phyloP scores from a whole-genome alignment of 176 grass and related monocot genomes.

The Hordeum marinum region DNA sequence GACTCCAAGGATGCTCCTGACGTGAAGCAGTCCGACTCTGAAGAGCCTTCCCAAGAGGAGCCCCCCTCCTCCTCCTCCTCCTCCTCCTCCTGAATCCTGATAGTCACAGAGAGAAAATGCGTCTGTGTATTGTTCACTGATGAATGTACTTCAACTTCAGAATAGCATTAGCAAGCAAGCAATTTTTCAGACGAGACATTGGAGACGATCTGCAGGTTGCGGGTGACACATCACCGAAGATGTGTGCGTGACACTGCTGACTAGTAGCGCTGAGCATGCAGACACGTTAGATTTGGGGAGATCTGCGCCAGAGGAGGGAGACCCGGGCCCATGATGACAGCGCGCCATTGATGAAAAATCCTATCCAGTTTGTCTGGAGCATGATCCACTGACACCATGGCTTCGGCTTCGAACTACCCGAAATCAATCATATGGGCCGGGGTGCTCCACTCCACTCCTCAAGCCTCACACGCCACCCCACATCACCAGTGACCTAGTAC shows the following conservation, averaged over 20 bases:
- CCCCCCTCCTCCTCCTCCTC: background rate
- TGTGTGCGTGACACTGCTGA: slow-evolving; percentile 1
- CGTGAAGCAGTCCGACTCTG: slow-evolving; percentile 16
- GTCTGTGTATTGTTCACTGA: background rate
- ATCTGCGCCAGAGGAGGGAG: background rate
- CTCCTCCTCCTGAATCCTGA: too few species aligned
- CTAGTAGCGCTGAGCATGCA: background rate
- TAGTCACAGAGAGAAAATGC: slow-evolving; percentile 4
- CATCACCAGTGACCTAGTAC: slow-evolving; percentile 30
- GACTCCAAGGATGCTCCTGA: slow-evolving; percentile 20
- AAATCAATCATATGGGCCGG: slow-evolving; percentile 29
- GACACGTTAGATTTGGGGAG: background rate
- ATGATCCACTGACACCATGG: slow-evolving; percentile 34
- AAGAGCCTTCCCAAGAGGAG: background rate
- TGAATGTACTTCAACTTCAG: slow-evolving; percentile 6
- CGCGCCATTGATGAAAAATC: slow-evolving; percentile 17
- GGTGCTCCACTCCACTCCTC: slow-evolving; percentile 17
- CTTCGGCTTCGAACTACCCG: slow-evolving; percentile 36
- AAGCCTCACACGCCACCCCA: slow-evolving; percentile 17
- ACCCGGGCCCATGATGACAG: background rate
- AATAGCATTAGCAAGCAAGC: background rate
- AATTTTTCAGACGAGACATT: background rate
- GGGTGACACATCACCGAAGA: slow-evolving; percentile 22
- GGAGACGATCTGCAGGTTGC: slow-evolving; percentile 7
- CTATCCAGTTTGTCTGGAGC: slow-evolving; percentile 48